Evolutionary conservation across 805 yeast species (phyloP).

Genomic region (Jamesozyma lodderae): DNA sequence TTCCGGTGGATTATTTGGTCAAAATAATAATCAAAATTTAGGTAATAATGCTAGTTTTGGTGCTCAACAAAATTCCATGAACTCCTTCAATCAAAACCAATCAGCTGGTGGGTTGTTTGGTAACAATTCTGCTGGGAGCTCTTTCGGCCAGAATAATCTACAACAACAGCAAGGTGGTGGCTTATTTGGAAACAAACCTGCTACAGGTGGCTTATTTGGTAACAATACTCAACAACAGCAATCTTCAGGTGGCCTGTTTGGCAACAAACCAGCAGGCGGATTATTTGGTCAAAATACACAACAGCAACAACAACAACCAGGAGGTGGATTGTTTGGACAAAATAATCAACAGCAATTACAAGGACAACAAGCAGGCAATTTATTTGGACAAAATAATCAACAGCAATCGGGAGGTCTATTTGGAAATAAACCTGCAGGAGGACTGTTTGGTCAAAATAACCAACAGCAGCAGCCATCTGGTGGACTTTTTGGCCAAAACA

Average conservation of each 20-base stretch:
- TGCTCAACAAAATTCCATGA: too few relatives aligned
- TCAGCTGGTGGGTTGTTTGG: slow-evolving; percentile 23
- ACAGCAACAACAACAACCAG: slow-evolving; percentile 7
- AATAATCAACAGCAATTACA: too few relatives aligned
- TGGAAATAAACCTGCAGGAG: slow-evolving; percentile 16
- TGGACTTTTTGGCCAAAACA: slow-evolving; percentile 27
- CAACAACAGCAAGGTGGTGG: slow-evolving; percentile 23
- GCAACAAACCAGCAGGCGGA: slow-evolving; percentile 23
- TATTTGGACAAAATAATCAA: not conserved
- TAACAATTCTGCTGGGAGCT: slow-evolving; percentile 7
- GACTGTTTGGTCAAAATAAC: slow-evolving; percentile 28
- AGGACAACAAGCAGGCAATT: not conserved
- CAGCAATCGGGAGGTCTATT: too few relatives aligned
- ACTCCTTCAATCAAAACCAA: not conserved
- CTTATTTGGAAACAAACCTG: slow-evolving; percentile 29
- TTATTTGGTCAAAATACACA: slow-evolving; percentile 28
- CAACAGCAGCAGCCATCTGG: slow-evolving; percentile 12
- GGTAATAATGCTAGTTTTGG: too few relatives aligned
- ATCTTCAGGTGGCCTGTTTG: slow-evolving; percentile 23
- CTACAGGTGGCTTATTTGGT: slow-evolving; percentile 21
- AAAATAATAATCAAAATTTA: slow-evolving; percentile 9
- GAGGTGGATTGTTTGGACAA: slow-evolving; percentile 18
- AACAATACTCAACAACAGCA: slow-evolving; percentile 5
- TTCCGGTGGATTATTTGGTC: slow-evolving; percentile 18
- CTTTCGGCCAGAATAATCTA: slow-evolving; percentile 16